Evolutionary conservation across 2,329 filamentous ascomycete genomes (phyloP), one percentile per base, ranked within the genome.

Genomic region (Didymella keratinophila): DNA sequence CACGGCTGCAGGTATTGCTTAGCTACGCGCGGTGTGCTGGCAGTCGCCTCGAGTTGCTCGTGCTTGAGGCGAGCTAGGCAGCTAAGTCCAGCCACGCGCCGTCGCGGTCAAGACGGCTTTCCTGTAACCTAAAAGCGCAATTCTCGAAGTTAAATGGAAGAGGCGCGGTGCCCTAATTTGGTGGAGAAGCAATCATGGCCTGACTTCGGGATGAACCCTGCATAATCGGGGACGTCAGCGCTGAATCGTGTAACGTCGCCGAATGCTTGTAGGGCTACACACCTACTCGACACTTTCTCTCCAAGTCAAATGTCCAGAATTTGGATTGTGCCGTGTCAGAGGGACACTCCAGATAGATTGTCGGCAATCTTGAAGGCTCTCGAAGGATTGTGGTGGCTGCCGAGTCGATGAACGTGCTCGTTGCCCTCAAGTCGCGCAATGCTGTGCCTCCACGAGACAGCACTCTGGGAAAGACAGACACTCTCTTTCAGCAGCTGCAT

Each of bases 181-280:
- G 43, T 25, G 34, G 23, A 27, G 16, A 47, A 28, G 25, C 41
- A 30, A 47, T 23, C 25, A 41, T 47, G 42, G 51, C n/a, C 34
- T 25, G 25, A n/a, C 16, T 36, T 36, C 14, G 32, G 32, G 21
- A 34, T 12, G 25, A 51, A 42, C 36, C 55, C 44, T 58, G 44
- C 48, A 44, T 21, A 14, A 57, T 49, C 55, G 55, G 55, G 55
- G 54, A 52, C 10, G 30, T 32, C 54, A 44, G 46, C 34, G 18
- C 42, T n/a, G 18, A 16, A 11, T 46, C 9, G 55, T 58, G 55
- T 52, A 58, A 58, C 55, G 21, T 58, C 55, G 55, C 21, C 55
- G 55, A 52, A 44, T 27, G 18, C 18, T n/a, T 23, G 21, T 43
- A 43, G 34, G 54, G 48, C 54, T 52, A 34, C 30, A 41, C 41